Base-by-base conservation (phyloP, 140 eudicot genomes). In the Bidens hawaiensis region DNA sequence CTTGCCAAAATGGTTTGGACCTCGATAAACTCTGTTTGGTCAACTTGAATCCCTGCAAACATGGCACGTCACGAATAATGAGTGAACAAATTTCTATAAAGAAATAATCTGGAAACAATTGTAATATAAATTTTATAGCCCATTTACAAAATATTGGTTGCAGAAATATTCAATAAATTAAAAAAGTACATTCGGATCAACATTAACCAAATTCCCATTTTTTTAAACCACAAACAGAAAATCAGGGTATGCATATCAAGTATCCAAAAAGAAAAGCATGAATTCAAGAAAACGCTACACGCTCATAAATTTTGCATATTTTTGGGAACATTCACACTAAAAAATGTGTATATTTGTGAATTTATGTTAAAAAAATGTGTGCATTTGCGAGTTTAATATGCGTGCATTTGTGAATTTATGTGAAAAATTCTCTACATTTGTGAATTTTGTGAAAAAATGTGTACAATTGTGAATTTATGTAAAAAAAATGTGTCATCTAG, bases 11-110 rank as follows among this genome's bases (percentile, higher is more conserved):
- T 18, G 74, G 86, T 34, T 65, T 77, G 23, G 94, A 71, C 56
- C 94, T 81, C 84, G 79, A 76, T 40, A 45, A 51, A 76, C 94
- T 87, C 74, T 67, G 77, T 55, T 65, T 83, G 56, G 97, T 86
- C 22, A 77, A 63, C 68, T 80, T 90, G 60, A 90, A 76, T 23
- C 97, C 97, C 94, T 90, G 72, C 42, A 55, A 55, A 28, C 23
- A 55, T 55, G 43, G 25, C 25, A 34, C 28, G 17, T 46, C 27
- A 31, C 38, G 27, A 72, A 76, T 33, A 19, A 36, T 28, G 41
- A 28, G 17, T 1, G 34, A 59, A 0, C 5, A 18, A 53, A 27
- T 7, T 23, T 59, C 47, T 26, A 6, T 14, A 15, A 27, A 6
- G 6, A 53, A 5, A 26, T 18, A 16, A 25, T 25, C 34, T 6